Base-by-base conservation (phyloP, 768 basidiomycete species). In the Ramaria rubella region DNA sequence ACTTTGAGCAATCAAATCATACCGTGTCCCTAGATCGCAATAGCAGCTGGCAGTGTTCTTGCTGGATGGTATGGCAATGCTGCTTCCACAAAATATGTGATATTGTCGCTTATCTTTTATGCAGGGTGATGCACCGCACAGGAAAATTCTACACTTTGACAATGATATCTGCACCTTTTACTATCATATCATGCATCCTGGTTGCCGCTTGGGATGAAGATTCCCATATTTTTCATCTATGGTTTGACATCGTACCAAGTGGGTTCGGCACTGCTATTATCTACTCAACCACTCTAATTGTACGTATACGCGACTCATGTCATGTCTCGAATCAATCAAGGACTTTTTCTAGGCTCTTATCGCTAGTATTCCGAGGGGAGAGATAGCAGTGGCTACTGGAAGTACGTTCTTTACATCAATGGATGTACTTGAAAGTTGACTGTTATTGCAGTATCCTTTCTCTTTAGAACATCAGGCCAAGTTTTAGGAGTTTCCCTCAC, bases 381-480 rank as follows among this genome's bases (percentile, higher is more conserved):
- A 93, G 62, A 81, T 90, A 77, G 85, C 92, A 9, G 83, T 95
- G 42, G 91, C 90, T 51, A 94, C 87, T 33, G 92, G 92, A 68
- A 88, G 92, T 94, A 72, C 74, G 87, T 76, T 61, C 21, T n/a
- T 29, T 53, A 54, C n/a, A 50, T 60, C 59, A 31, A 26, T 23
- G 31, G 45, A 54, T 59, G 65, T 34, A 55, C 46, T n/a, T 27
- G 51, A 38, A 49, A 44, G 44, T 27, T 23, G 14, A 23, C 31
- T 14, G 8, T 21, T 38, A 54, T 17, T n/a, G n/a, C 63, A 95
- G 93, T 94, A 64, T 90, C 89, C 30, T 98, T 97, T 70, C 77
- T 96, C 48, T 95, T 94, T 76, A 77, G 94, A 61, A 94, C 92
- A 7, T 88, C 90, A 17, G 94, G 94, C 2, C 95, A 97, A 74